phyloP scores from a whole-genome alignment of 108 stramenopile genomes.

The Chaetoceros tenuissimus region DNA sequence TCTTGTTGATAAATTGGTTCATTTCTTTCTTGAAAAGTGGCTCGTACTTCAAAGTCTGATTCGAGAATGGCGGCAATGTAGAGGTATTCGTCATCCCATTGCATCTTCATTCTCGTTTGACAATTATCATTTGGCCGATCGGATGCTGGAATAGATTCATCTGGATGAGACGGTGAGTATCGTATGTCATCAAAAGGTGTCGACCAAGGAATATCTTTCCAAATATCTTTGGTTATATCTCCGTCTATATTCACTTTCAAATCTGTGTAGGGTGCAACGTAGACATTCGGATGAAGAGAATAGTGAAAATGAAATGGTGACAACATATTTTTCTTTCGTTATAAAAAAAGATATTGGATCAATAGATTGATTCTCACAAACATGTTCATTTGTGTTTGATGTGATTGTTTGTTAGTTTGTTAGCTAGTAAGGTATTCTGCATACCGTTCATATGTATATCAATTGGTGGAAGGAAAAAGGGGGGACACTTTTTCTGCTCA shows the following conservation, averaged over 20 bases:
- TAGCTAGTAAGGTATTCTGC: too few species aligned
- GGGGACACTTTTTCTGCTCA: too few species aligned
- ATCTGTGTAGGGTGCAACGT: slow-evolving; percentile 20
- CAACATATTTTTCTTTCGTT: not conserved
- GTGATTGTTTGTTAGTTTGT: too few species aligned
- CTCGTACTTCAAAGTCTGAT: slow-evolving; percentile 21
- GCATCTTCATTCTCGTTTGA: slow-evolving; percentile 61
- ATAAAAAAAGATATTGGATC: not conserved
- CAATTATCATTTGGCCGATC: slow-evolving; percentile 30
- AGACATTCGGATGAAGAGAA: slow-evolving; percentile 27
- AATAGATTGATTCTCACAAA: not conserved
- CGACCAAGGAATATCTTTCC: slow-evolving; percentile 58
- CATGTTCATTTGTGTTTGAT: too few species aligned
- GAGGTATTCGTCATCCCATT: slow-evolving; percentile 73
- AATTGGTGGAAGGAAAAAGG: too few species aligned
- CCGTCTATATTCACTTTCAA: slow-evolving; percentile 46
- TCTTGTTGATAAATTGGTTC: slow-evolving; percentile 74
- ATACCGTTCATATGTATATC: too few species aligned
- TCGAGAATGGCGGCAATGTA: slow-evolving; percentile 56
- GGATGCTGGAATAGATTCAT: too few species aligned
- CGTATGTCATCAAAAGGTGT: slow-evolving; percentile 75
- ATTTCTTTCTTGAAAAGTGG: slow-evolving; percentile 59
- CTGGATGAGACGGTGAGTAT: slow-evolving; percentile 27
- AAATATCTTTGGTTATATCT: slow-evolving; percentile 56
- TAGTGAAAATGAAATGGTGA: not conserved